Evolutionary conservation across 2,329 filamentous ascomycete genomes (phyloP).

Genomic region (Immersiporthe knoxdaviesiana): DNA sequence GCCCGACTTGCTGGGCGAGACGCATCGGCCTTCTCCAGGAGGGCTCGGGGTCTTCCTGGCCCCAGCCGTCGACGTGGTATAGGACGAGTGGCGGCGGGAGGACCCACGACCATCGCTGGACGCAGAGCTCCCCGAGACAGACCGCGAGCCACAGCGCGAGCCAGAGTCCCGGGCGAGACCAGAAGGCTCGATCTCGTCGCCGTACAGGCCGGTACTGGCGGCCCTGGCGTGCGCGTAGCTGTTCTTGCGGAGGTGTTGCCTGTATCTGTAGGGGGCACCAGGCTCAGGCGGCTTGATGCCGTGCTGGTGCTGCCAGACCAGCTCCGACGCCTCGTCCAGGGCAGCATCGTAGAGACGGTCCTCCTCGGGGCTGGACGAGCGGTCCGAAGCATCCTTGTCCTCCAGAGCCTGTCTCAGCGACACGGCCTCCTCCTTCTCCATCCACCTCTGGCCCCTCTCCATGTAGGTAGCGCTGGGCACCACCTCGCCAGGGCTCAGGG

Average conservation of each 20-base stretch:
- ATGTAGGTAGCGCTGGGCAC: slow-evolving; percentile 71
- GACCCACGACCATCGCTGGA: slow-evolving; percentile 49
- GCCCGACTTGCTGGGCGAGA: slow-evolving; percentile 34
- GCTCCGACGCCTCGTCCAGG: slow-evolving; percentile 75
- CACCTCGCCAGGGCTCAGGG: slow-evolving; percentile 61
- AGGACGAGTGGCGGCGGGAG: slow-evolving; percentile 38
- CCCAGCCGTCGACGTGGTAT: slow-evolving; percentile 21
- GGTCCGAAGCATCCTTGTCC: slow-evolving; percentile 65
- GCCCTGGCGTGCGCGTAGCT: slow-evolving; percentile 71
- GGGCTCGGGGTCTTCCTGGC: slow-evolving; percentile 27
- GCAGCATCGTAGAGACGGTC: slow-evolving; percentile 69
- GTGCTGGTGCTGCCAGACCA: slow-evolving; percentile 77
- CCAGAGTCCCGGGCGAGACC: slow-evolving; percentile 49
- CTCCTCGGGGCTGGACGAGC: slow-evolving; percentile 57
- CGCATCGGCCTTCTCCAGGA: slow-evolving; percentile 39
- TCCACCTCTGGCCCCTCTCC: slow-evolving; percentile 74
- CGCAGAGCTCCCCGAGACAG: slow-evolving; percentile 56
- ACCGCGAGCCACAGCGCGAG: slow-evolving; percentile 47
- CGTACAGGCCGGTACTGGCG: slow-evolving; percentile 58
- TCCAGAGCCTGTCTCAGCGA: slow-evolving; percentile 74
- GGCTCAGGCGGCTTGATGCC: slow-evolving; percentile 58
- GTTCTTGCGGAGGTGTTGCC: slow-evolving; percentile 68
- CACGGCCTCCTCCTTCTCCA: slow-evolving; percentile 77
- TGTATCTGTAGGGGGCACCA: slow-evolving; percentile 69
- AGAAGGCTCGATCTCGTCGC: slow-evolving; percentile 49